Conservation (phyloP, 352 stramenopile species). For the Aphanomyces euteiches region DNA sequence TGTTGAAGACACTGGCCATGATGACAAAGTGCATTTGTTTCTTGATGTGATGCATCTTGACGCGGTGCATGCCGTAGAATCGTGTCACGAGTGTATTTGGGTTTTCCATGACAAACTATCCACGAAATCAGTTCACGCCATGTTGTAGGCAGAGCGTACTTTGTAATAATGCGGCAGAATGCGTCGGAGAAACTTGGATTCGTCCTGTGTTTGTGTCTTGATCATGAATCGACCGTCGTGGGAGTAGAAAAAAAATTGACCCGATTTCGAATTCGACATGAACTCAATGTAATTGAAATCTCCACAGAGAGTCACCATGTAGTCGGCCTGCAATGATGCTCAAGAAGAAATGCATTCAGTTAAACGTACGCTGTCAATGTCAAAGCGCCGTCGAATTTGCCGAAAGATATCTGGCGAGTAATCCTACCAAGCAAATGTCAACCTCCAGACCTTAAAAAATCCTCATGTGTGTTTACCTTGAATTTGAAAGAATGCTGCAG, state of each 20-base stretch:
- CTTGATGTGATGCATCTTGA: slow-evolving; percentile 95
- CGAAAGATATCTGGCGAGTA: slow-evolving; percentile 87
- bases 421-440: slow-evolving; percentile 56
- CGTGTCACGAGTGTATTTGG: slow-evolving; percentile 96
- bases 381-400: slow-evolving; percentile 72
- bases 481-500: slow-evolving; percentile 86
- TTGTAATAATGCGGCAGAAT: slow-evolving; percentile 98
- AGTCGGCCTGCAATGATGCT: slow-evolving; percentile 53
- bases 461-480: slow-evolving; percentile 39
- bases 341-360: slow-evolving; percentile 30
- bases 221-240: slow-evolving; percentile 98
- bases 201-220: slow-evolving; percentile 98
- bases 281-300: slow-evolving; percentile 98
- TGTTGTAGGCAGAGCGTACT: neutral
- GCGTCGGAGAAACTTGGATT: slow-evolving; percentile 96
- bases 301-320: slow-evolving; percentile 90
- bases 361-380: slow-evolving; percentile 44
- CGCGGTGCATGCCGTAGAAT: slow-evolving; percentile 97
- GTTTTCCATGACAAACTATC: slow-evolving; percentile 91
- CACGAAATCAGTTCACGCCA: neutral
- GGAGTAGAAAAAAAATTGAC: slow-evolving; percentile 99
- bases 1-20: slow-evolving; percentile 97
- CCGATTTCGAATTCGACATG: slow-evolving; percentile 97
- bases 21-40: slow-evolving; percentile 93
- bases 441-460: neutral